A percentile compares a stretch with the other conserved stretches of the same genome.
Evolutionary conservation across 1,284 basidiomycete genomes (phyloP).

Genomic region (Phlebopus sp.): DNA sequence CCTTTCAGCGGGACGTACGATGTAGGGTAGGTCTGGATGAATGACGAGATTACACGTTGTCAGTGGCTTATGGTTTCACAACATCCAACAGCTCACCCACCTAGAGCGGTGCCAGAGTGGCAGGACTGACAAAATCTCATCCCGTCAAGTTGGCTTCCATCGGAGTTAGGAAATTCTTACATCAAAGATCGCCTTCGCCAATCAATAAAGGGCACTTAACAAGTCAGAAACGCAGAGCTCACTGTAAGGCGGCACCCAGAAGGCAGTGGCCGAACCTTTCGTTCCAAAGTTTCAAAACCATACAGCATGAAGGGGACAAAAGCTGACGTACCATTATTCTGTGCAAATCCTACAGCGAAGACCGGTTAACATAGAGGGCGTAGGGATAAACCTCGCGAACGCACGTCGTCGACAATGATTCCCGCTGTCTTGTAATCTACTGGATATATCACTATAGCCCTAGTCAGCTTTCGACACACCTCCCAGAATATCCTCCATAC

Average conservation of each 20-base stretch:
- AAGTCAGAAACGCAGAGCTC: constrained; percentile 25
- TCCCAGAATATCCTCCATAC: constrained; percentile 25
- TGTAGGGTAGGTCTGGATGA: constrained; percentile 55
- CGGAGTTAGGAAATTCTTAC: constrained; percentile 37
- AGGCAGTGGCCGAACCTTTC: constrained; percentile 57
- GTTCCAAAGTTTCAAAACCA: constrained; percentile 4
- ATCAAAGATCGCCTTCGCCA: constrained; percentile 63
- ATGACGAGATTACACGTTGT: neutral
- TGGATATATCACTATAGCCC: constrained; percentile 60
- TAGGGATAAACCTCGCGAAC: constrained; percentile 21
- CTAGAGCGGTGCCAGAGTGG: constrained; percentile 27
- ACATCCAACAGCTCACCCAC: constrained; percentile 10
- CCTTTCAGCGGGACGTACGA: constrained; percentile 39
- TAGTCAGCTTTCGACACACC: neutral
- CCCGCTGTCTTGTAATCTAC: constrained; percentile 70
- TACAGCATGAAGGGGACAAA: neutral
- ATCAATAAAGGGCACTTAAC: neutral
- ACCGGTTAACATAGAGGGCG: constrained; percentile 2
- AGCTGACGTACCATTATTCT: constrained; percentile 48
- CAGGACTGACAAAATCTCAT: constrained; percentile 20
- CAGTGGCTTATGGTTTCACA: neutral
- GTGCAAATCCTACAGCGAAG: constrained; percentile 53
- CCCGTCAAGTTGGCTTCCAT: neutral
- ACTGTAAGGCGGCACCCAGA: constrained; percentile 69
- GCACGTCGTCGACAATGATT: constrained; percentile 76